Percentiles rank a stretch among this genome's conserved stretches.
Evolutionary conservation across 116 monocot species (phyloP).

Genomic region (Trichopus zeylanicus): DNA sequence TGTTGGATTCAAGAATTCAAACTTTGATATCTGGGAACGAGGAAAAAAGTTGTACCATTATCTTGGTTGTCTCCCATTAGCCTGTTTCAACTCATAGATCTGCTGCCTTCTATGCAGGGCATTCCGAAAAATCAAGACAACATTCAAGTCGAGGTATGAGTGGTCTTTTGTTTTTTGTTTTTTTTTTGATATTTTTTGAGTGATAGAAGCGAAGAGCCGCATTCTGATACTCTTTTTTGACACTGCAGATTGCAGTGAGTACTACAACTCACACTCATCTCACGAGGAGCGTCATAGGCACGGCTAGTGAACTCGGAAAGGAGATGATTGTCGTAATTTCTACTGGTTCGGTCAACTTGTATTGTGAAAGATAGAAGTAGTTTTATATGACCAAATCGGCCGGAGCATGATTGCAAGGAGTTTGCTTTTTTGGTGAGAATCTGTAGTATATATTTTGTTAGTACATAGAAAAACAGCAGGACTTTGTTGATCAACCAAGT

Average conservation of each 20-base stretch:
- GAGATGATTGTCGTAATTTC: too few relatives aligned
- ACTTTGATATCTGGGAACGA: too few relatives aligned
- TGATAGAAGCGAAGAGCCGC: neutral
- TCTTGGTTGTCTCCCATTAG: too few relatives aligned
- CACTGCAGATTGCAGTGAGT: constrained; percentile 36
- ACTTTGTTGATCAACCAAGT: too few relatives aligned
- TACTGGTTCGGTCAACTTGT: too few relatives aligned
- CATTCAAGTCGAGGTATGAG: constrained; percentile 59
- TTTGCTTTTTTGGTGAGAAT: too few relatives aligned
- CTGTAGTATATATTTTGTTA: too few relatives aligned
- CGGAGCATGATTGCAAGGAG: too few relatives aligned
- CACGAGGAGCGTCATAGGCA: constrained; percentile 63
- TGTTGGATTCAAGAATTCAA: too few relatives aligned
- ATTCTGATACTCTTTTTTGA: neutral
- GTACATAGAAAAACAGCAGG: too few relatives aligned
- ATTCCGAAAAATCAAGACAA: constrained; percentile 43
- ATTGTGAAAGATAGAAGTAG: neutral
- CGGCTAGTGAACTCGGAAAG: constrained; percentile 20
- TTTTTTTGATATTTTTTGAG: neutral
- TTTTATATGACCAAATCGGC: too few relatives aligned
- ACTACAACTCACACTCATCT: constrained; percentile 48
- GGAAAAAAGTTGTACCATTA: too few relatives aligned
- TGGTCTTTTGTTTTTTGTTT: neutral
- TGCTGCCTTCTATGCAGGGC: constrained; percentile 30
- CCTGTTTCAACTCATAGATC: neutral